These are phyloP conservation scores for Trichoderma gamsii DNA, from an alignment of 495 filamentous ascomycete genomes.

Conservation along the genomic window DNA sequence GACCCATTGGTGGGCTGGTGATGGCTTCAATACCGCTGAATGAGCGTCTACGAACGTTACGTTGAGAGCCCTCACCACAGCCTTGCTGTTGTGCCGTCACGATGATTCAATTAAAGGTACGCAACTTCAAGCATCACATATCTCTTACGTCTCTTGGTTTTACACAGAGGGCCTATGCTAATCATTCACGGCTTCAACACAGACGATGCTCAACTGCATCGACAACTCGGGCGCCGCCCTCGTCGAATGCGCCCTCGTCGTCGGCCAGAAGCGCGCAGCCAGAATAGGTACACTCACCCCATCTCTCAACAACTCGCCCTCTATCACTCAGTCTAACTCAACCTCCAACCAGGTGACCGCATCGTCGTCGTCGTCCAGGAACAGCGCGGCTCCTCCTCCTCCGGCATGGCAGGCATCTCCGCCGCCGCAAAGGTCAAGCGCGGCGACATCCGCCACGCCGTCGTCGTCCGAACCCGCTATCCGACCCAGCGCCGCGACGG, in stretches of 20 bases:
- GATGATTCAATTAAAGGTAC: constrained; percentile 99
- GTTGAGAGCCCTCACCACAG: constrained; percentile 16
- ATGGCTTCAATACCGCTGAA: background rate
- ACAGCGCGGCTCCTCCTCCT: constrained; percentile 59
- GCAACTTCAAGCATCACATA: background rate
- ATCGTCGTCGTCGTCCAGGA: constrained; percentile 98
- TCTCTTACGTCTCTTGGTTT: background rate
- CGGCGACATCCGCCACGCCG: constrained; percentile 93
- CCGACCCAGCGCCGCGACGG: constrained; percentile 82
- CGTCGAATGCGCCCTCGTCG: constrained; percentile 90
- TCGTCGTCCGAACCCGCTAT: constrained; percentile 87
- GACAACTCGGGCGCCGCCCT: constrained; percentile 98
- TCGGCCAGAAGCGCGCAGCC: constrained; percentile 84
- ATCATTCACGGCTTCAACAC: constrained; percentile 17
- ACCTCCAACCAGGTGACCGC: constrained; percentile 66
- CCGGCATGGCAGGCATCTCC: constrained; percentile 49
- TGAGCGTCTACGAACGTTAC: background rate
- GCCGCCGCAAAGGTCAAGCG: constrained; percentile 88
- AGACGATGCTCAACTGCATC: constrained; percentile 99
- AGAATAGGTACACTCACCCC: constrained; percentile 65
- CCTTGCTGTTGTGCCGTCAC: constrained; percentile 34
- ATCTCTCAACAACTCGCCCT: background rate
- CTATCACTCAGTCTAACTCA: background rate
- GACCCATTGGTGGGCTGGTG: background rate
- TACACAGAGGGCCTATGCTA: background rate